Evolutionary conservation across 2,329 filamentous ascomycete species (phyloP), one percentile per base, ranked within the genome.

Genomic region (Salinomyces thailandicus): DNA sequence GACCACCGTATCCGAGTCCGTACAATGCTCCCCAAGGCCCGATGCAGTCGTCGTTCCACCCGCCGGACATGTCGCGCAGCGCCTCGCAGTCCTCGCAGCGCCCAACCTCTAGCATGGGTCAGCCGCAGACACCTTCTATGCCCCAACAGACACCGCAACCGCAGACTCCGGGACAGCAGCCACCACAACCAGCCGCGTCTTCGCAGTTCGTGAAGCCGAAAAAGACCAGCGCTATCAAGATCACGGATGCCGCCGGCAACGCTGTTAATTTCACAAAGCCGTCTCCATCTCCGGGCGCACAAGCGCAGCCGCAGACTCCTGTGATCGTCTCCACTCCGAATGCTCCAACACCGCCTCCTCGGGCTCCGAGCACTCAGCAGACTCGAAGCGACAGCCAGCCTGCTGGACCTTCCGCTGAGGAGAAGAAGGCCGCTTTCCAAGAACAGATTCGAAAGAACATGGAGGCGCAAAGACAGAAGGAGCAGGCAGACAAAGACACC

Each of bases 231-330:
- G 78, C 81, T 1, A 81, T 95, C 47, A 70, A 78, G 33, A 94
- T 95, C 68, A 93, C 85, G 69, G 84, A 85, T 53, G 73, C 80
- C 18, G 73, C 79, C 38, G 87, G 85, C 44, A 85, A 91, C 55
- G 75, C 77, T 18, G 67, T 95, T 49, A 69, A 73, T 69, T 65
- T 83, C 66, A 72, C 73, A 2, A 73, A 75, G 3, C 62, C 69
- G 2, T 75, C 75, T 2, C 72, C 76, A 5, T 69, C 70, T 3
- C 68, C 73, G 0, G 66, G 54, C 63, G 70, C 72, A 12, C 68
- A 71, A 13, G 63, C 70, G 14, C 72, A 69, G 38, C 68, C 71
- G 18, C 69, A 73, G 39, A 72, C 75, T 24, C 67, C 77, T 28
- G 76, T 75, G 14, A 75, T 83, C 15, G 75, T 85, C 35, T 77